phyloP scores from a whole-genome alignment of 1,284 basidiomycete species.

The Moniliophthora roreri region DNA sequence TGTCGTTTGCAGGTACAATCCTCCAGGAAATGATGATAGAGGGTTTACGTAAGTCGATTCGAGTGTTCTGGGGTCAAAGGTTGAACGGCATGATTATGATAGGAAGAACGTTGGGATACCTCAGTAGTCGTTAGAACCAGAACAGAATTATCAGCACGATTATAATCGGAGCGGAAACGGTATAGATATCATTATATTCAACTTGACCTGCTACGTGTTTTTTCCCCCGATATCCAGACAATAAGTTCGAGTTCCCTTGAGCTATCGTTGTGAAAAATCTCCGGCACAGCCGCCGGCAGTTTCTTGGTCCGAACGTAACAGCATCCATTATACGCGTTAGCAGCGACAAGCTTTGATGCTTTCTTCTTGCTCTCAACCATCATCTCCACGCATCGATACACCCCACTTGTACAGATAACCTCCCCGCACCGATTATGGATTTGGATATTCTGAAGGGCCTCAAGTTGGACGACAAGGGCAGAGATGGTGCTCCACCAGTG shows the following conservation, averaged over 20 bases:
- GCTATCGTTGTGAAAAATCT: too few relatives aligned
- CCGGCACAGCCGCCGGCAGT: too few relatives aligned
- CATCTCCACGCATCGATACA: not conserved
- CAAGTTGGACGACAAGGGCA: constrained; percentile 6
- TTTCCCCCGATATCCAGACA: too few relatives aligned
- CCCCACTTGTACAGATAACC: not conserved
- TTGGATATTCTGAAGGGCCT: not conserved
- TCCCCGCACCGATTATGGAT: not conserved
- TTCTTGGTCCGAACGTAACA: too few relatives aligned
- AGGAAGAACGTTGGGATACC: not conserved
- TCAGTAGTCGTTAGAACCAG: not conserved
- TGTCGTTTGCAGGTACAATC: not conserved
- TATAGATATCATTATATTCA: too few relatives aligned
- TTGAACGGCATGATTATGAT: not conserved
- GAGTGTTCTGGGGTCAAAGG: not conserved
- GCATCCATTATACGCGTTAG: too few relatives aligned
- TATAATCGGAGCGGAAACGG: too few relatives aligned
- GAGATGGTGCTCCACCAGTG: not conserved
- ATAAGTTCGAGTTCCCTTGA: too few relatives aligned
- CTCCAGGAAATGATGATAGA: not conserved
- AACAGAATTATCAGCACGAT: too few relatives aligned
- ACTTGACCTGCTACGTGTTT: too few relatives aligned
- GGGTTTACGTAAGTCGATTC: not conserved
- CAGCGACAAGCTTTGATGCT: too few relatives aligned
- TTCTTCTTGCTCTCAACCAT: too few relatives aligned